Evolutionary conservation across 257 asterid species (phyloP).

Genomic region (Leonotis leonurus): DNA sequence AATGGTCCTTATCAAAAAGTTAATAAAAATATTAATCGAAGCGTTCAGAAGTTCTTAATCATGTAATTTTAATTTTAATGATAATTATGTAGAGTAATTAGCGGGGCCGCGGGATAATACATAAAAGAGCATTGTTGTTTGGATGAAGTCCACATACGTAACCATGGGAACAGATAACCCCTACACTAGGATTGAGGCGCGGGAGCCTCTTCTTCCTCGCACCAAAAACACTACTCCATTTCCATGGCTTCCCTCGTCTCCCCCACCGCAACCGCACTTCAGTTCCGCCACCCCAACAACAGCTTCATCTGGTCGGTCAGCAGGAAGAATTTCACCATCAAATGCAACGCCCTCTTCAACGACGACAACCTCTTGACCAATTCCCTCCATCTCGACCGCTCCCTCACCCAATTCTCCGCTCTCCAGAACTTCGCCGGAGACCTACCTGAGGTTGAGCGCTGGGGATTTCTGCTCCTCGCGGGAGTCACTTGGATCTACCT

Average conservation of each 20-base stretch:
- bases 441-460: conserved; percentile 54
- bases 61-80: no score
- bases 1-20: no score
- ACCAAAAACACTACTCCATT: background rate
- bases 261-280: conserved; percentile 39
- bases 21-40: no score
- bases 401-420: conserved; percentile 36
- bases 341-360: conserved; percentile 47
- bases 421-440: conserved; percentile 42
- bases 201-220: conserved; percentile 28
- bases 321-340: conserved; percentile 17
- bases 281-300: conserved; percentile 22
- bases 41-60: no score
- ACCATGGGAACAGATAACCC: conserved; percentile 33
- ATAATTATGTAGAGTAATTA: no score
- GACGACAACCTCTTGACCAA: conserved; percentile 29
- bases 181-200: conserved; percentile 34
- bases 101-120: no score
- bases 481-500: conserved; percentile 75
- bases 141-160: conserved; percentile 43
- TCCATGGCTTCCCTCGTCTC: conserved; percentile 62
- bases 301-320: conserved; percentile 15
- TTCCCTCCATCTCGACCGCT: conserved; percentile 31
- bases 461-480: conserved; percentile 44
- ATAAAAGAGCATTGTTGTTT: no score